Evolutionary conservation across 2,329 filamentous ascomycete genomes (phyloP), one percentile per base, ranked within the genome.

Genomic region (Penicillium rolfsii): DNA sequence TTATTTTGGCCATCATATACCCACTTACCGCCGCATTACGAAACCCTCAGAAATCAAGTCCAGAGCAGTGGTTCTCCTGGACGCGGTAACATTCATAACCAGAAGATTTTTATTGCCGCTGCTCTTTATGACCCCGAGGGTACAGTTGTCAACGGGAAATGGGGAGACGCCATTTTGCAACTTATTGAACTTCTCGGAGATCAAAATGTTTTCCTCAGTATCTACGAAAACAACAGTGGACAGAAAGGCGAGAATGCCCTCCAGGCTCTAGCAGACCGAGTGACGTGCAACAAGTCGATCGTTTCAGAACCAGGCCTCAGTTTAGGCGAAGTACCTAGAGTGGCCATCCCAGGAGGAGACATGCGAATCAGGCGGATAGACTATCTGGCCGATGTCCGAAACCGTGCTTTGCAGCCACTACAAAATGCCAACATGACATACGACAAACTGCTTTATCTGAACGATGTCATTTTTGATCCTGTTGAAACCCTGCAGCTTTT

Each of bases 151-250:
- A 53, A 28, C 4, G 50, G 50, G 14, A 14, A 24, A 41, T 53
- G 50, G 50, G 50, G 50, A 26, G 19, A 53, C 4, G 50, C 50
- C 11, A 71, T 92, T 0, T 71, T 88, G 43, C 77, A 85, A 19
- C 75, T 92, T 57, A 83, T 92, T 33, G 80, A 89, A 52, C 72
- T 90, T 38, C 79, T 93, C 43, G 90, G 90, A 0, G 81, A 83
- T 14, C 79, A 88, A 40, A 89, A 91, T 68, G 86, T 89, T 1
- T 90, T 87, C 70, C 74, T 92, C 56, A 90, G 88, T 73, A 84
- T 93, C 30, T 92, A 91, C 72, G 89, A 91, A 71, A 89, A 90
- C 68, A 86, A 90, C 69, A 85, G 88, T 35, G 87, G 87, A 1
- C 75, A 80, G 1, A 76, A 79, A 28, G 87, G 86, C 16, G 80